Conservation (phyloP, 2,329 filamentous ascomycete genomes). For the Fusarium algeriense region DNA sequence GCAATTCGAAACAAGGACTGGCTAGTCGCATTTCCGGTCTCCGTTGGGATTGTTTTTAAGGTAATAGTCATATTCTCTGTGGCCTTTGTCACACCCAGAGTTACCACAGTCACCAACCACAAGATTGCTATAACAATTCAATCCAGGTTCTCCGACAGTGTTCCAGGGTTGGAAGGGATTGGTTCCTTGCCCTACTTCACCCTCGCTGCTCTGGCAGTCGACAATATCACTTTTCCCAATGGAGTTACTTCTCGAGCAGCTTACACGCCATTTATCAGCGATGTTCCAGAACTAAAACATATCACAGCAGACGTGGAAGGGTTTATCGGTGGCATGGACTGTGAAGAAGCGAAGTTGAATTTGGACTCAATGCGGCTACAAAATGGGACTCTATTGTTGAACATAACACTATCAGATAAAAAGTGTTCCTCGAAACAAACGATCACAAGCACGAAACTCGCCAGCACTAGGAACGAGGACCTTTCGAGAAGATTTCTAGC, state of each 20-base stretch:
- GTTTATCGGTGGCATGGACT: constrained; percentile 50
- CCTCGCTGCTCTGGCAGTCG: constrained; percentile 51
- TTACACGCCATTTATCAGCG: constrained; percentile 51
- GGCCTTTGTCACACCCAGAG: constrained; percentile 52
- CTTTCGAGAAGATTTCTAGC: constrained; percentile 35
- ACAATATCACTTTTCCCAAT: constrained; percentile 48
- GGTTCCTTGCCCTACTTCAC: constrained; percentile 50
- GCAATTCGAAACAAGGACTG: constrained; percentile 52
- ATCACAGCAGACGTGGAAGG: constrained; percentile 53
- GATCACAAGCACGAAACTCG: constrained; percentile 35
- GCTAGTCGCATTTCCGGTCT: constrained; percentile 48
- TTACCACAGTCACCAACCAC: constrained; percentile 45
- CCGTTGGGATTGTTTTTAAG: constrained; percentile 50
- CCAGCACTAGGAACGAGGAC: constrained; percentile 15
- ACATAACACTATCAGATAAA: constrained; percentile 47
- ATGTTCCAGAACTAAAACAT: constrained; percentile 41
- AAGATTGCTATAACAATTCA: constrained; percentile 44
- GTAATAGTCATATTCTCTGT: constrained; percentile 53
- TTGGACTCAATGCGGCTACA: constrained; percentile 44
- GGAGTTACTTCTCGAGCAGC: constrained; percentile 52
- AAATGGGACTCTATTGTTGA: constrained; percentile 41
- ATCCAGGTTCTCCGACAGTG: constrained; percentile 48
- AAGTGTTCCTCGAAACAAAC: constrained; percentile 37
- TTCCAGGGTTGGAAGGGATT: constrained; percentile 39
- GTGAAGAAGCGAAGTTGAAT: constrained; percentile 45